Conservation (phyloP, 225 moss, liverwort and hornwort species). For the Sphagnum tenellum region DNA sequence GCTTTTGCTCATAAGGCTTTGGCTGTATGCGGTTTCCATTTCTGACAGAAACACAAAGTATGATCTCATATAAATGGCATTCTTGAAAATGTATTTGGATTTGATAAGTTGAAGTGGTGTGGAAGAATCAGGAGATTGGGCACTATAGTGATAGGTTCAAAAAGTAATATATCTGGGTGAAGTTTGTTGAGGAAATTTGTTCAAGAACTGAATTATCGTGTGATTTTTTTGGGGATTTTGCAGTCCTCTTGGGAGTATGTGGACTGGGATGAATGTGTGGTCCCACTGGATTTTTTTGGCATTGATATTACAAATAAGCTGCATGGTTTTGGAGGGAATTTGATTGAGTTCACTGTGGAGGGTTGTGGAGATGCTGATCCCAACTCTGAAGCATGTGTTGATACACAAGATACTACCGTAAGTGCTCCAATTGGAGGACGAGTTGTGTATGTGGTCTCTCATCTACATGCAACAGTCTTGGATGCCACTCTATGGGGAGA, state of each 20-base stretch:
- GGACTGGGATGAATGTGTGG: conserved; percentile 35
- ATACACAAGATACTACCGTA: conserved; percentile 15
- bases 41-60: too few relatives aligned
- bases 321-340: conserved; percentile 9
- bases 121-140: too few relatives aligned
- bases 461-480: conserved; percentile 13
- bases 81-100: too few relatives aligned
- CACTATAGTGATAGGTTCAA: too few relatives aligned
- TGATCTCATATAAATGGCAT: too few relatives aligned
- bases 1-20: too few relatives aligned
- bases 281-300: neutral
- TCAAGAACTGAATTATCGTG: neutral
- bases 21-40: too few relatives aligned
- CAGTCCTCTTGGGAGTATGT: conserved; percentile 29
- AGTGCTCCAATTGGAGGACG: conserved; percentile 20
- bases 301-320: conserved; percentile 23
- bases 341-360: conserved; percentile 20
- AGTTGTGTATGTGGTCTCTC: conserved; percentile 12
- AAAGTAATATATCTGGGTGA: too few relatives aligned
- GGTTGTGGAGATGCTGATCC: conserved; percentile 38
- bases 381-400: conserved; percentile 32
- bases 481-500: conserved; percentile 27
- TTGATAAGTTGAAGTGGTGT: too few relatives aligned
- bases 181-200: neutral
- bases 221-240: neutral